Conservation (phyloP, 768 basidiomycete species). For the Ramaria sp. region DNA sequence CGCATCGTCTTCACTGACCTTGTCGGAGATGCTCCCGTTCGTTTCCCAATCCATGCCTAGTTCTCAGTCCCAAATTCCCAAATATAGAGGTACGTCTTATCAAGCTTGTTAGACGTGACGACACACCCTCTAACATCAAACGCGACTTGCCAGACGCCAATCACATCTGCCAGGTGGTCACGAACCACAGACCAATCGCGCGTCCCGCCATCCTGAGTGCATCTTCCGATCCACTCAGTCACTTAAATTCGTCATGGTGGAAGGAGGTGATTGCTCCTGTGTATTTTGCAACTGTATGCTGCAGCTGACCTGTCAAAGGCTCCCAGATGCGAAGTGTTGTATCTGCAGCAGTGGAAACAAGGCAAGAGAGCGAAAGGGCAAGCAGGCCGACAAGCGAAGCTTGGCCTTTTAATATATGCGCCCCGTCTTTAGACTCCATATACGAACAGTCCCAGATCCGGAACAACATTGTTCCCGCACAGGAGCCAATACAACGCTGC, state of each 20-base stretch:
- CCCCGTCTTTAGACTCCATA: conserved; percentile 85
- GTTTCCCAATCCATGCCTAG: conserved; percentile 81
- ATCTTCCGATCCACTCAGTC: conserved; percentile 90
- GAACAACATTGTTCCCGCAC: conserved; percentile 88
- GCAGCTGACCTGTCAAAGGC: conserved; percentile 68
- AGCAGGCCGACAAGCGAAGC: conserved; percentile 92
- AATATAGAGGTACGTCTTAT: conserved; percentile 72
- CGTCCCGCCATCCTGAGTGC: conserved; percentile 98
- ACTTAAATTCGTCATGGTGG: conserved; percentile 97
- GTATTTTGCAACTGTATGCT: conserved; percentile 78
- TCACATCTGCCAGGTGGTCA: conserved; percentile 83
- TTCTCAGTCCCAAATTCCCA: conserved; percentile 75
- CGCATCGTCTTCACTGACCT: conserved; percentile 46
- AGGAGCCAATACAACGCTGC: conserved; percentile 87
- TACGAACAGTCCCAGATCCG: conserved; percentile 88
- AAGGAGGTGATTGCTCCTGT: conserved; percentile 99
- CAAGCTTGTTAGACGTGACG: conserved; percentile 76
- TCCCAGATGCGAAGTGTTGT: conserved; percentile 94
- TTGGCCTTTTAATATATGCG: conserved; percentile 77
- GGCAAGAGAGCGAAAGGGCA: conserved; percentile 76
- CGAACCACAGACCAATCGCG: conserved; percentile 75
- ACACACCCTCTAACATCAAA: conserved; percentile 93
- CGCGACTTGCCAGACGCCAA: conserved; percentile 96
- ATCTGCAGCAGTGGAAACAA: conserved; percentile 95
- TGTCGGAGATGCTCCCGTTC: conserved; percentile 64